Evolutionary conservation across 2,329 filamentous ascomycete genomes (phyloP), one percentile per base, ranked within the genome.

Genomic region (Claviceps cyperi): DNA sequence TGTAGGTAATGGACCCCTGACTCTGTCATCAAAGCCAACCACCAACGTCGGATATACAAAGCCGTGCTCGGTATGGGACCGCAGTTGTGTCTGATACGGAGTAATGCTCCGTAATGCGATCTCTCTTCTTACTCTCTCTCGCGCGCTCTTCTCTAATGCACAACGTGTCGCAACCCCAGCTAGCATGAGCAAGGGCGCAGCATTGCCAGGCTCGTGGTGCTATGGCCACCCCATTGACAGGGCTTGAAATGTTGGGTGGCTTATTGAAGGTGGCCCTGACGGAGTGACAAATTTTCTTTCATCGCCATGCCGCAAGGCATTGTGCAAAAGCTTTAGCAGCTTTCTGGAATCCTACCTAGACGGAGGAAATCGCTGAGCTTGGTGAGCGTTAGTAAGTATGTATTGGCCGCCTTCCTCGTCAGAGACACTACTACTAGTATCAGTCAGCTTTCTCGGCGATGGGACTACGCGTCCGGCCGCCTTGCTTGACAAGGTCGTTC

Each of bases 131-230:
- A 5, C 24, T 40, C 46, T 32, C 22, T 39, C 21, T 28, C 11
- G 4, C 17, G 19, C 24, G 11, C 49, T 46, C 43, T 48, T 38
- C 46, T 43, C 28, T 39, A 48, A 49, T 46, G 36, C 47, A 51
- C 47, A 41, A 48, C 38, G 48, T 49, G 35, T 51, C 35, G 35
- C 46, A 41, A 35, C 41, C 41, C 46, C 46, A 45, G 46, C 39
- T 52, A 48, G 50, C 39, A 52, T 39, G 50, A 52, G 50, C 55
- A 56, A 51, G 55, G 55, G 54, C 48, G 39, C 47, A 49, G 47
- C 46, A 53, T 53, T 43, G 54, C 50, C 50, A 56, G 51, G 53
- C 52, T 54, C 51, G 50, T 47, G 49, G 54, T 53, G 50, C 54
- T 55, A 53, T 48, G 43, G 46, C 51, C 51, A 50, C 52, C 54